A percentile compares a stretch with the other conserved stretches of the same genome.
Evolutionary conservation across 495 filamentous ascomycete genomes (phyloP).

Genomic region (Hyphodiscus hymeniophilus): DNA sequence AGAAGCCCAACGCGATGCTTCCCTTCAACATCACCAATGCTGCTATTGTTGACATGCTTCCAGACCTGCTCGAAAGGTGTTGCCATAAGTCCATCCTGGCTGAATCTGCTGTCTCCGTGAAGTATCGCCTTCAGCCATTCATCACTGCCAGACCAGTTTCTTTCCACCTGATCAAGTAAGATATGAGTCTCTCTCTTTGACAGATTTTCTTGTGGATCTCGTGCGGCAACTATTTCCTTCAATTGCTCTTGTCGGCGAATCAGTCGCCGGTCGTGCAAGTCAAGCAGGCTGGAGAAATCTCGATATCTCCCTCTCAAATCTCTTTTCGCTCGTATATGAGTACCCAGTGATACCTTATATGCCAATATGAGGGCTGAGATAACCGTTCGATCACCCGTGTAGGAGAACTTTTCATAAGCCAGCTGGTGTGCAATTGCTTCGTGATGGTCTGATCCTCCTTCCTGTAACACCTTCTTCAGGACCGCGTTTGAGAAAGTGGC

Average conservation of each 20-base stretch:
- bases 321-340: slow-evolving; percentile 45
- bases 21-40: slow-evolving; percentile 40
- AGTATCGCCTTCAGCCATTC: slow-evolving; percentile 61
- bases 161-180: slow-evolving; percentile 45
- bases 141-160: slow-evolving; percentile 68
- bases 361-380: slow-evolving; percentile 62
- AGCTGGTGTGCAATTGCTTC: slow-evolving; percentile 47
- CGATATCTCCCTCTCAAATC: slow-evolving; percentile 39
- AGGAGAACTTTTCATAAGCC: slow-evolving; percentile 52
- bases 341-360: slow-evolving; percentile 56
- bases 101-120: slow-evolving; percentile 50
- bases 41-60: slow-evolving; percentile 48
- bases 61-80: slow-evolving; percentile 59
- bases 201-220: slow-evolving; percentile 10
- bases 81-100: slow-evolving; percentile 54
- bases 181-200: slow-evolving; percentile 32
- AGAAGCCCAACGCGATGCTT: slow-evolving; percentile 37
- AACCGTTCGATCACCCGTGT: slow-evolving; percentile 49
- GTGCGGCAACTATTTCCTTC: slow-evolving; percentile 17
- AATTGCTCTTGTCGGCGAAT: slow-evolving; percentile 34
- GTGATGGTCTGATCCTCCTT: slow-evolving; percentile 24
- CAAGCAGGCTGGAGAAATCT: slow-evolving; percentile 52
- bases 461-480: slow-evolving; percentile 53
- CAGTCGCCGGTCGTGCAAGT: slow-evolving; percentile 35
- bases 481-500: slow-evolving; percentile 73